A percentile compares a stretch with the other conserved stretches of the same genome.
Conservation (phyloP, 164 flowering plant genomes). For the Vitis vinifera region ASM3070453v1 NC_081807.1:18430501-18431000, state of each 20-base stretch:
- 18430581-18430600: conserved; percentile 44
- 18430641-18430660: conserved; percentile 60
- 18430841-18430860: conserved; percentile 5
- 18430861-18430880: conserved; percentile 24
- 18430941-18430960: not conserved
- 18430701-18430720: conserved; percentile 45
- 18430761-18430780: conserved; percentile 39
- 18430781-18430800: conserved; percentile 35
- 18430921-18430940: not conserved
- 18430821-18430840: conserved; percentile 17
- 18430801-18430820: conserved; percentile 35
- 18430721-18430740: conserved; percentile 45
- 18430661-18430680: conserved; percentile 65
- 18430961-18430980: too few species aligned
- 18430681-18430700: conserved; percentile 49
- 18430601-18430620: conserved; percentile 67
- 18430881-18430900: conserved; percentile 30
- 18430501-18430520: not conserved
- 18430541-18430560: conserved; percentile 56
- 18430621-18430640: conserved; percentile 36
- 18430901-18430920: not conserved
- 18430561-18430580: conserved; percentile 40
- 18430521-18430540: conserved; percentile 16
- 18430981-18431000: not conserved
- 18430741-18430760: conserved; percentile 42